These are phyloP conservation scores for Emydomyces testavorans DNA, from an alignment of 2,329 filamentous ascomycete species.

Conservation along the genomic window DNA sequence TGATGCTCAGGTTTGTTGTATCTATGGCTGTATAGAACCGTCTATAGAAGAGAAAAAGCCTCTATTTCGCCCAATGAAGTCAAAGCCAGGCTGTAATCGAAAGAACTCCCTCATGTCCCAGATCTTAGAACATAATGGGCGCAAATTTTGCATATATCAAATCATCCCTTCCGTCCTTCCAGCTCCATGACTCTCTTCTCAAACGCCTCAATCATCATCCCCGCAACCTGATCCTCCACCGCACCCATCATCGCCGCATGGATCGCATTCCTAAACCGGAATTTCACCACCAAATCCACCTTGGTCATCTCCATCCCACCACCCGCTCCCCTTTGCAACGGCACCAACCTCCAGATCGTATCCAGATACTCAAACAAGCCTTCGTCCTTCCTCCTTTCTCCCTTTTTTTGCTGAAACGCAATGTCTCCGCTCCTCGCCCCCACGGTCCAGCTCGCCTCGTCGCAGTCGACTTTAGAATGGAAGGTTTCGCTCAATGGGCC, in stretches of 20 bases:
- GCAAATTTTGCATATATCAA: background rate
- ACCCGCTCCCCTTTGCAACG: slow-evolving; percentile 25
- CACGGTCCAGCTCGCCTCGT: slow-evolving; percentile 54
- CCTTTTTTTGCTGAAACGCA: slow-evolving; percentile 29
- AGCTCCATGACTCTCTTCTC: slow-evolving; percentile 62
- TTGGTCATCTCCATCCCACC: slow-evolving; percentile 47
- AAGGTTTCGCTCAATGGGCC: slow-evolving; percentile 74
- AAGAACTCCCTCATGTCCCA: background rate
- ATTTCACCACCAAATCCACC: slow-evolving; percentile 65
- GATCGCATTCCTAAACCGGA: slow-evolving; percentile 77
- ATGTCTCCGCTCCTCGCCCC: slow-evolving; percentile 52
- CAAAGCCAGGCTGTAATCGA: background rate
- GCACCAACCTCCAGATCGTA: slow-evolving; percentile 35
- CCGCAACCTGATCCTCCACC: slow-evolving; percentile 61
- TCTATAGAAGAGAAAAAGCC: slow-evolving; percentile 3
- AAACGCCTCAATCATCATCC: slow-evolving; percentile 44
- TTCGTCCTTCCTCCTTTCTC: slow-evolving; percentile 55
- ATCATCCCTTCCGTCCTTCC: slow-evolving; percentile 25
- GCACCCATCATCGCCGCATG: slow-evolving; percentile 72
- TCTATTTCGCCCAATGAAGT: background rate
- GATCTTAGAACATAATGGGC: no score
- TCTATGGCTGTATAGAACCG: slow-evolving; percentile 3
- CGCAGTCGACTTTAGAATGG: slow-evolving; percentile 65
- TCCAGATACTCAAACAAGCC: slow-evolving; percentile 44
- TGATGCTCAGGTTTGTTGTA: slow-evolving; percentile 1